Evolutionary conservation across 768 basidiomycete species (phyloP), one percentile per base, ranked within the genome.

Genomic region (Boletus fagicola): DNA sequence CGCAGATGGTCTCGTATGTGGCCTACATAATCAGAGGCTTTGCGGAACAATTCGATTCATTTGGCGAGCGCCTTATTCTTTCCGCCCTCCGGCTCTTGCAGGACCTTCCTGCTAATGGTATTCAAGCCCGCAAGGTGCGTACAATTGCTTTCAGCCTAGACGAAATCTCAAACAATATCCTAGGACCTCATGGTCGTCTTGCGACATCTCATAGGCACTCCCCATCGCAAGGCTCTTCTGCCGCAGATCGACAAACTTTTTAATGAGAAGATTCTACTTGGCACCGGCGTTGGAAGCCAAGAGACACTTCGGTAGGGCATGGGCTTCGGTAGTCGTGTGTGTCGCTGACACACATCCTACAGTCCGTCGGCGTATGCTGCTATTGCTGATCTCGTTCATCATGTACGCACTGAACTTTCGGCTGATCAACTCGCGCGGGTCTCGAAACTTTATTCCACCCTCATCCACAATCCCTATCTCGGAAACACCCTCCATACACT

Each of bases 161-260:
- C 40, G 22, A 39, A 16, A 48, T 12, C 11, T 22, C 38, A 46
- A 51, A 30, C 59, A 18, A 11, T 24, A 30, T 44, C 8, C 13
- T 67, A 95, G 92, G 96, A 98, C 68, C 77, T 98, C 49, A 85
- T 96, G 77, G 87, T 96, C 13, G 94, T 94, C 12, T 87, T 96
- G 51, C 83, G 96, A 43, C 95, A 98, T 72, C 82, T 98, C 22
- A 82, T 94, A 60, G 85, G 83, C 16, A 88, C 87, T 15, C 82
- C 86, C 16, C 87, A 92, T 65, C 81, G 93, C 48, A 81, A 85
- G 42, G 87, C 87, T 16, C 83, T 98, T 49, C 77, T 96, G 38
- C 80, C 85, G 1, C 86, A 93, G 59, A 81, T 98, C 47, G 92
- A 96, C 72, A 91, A 92, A 65, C 80, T 99, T 20, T 83, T 98